A percentile compares a stretch with the other conserved stretches of the same genome.
Evolutionary conservation across 768 basidiomycete species (phyloP).

Genomic region (Pulveroboletus sp.): DNA sequence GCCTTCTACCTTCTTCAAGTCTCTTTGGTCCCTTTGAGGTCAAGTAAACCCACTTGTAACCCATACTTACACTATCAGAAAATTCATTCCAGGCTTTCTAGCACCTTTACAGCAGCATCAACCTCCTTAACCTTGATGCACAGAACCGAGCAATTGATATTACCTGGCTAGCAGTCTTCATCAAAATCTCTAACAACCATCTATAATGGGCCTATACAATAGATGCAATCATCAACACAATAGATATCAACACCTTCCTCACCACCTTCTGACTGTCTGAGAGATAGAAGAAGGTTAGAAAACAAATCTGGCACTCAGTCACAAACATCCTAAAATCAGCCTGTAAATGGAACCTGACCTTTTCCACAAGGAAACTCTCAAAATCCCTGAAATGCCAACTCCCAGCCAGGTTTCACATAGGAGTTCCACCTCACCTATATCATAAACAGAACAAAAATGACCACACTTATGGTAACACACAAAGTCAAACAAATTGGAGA

Average conservation of each 20-base stretch:
- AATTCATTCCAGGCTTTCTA: no score
- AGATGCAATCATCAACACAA: neutral
- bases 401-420: neutral
- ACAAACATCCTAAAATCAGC: neutral
- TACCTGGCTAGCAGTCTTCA: neutral
- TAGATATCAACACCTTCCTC: neutral
- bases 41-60: no score
- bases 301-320: neutral
- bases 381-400: neutral
- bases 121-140: neutral
- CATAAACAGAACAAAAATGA: neutral
- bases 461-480: neutral
- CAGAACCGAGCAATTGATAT: neutral
- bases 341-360: neutral
- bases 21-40: no score
- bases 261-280: neutral
- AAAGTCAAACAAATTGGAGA: neutral
- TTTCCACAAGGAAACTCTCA: neutral
- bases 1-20: no score
- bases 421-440: neutral
- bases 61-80: no score
- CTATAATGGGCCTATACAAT: neutral
- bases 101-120: no score
- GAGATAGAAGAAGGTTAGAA: no score
- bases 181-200: neutral